Percentiles rank a stretch among this genome's conserved stretches.
Evolutionary conservation across 2,329 filamentous ascomycete species (phyloP).

Genomic region (Chrysoporthe austroafricana): DNA sequence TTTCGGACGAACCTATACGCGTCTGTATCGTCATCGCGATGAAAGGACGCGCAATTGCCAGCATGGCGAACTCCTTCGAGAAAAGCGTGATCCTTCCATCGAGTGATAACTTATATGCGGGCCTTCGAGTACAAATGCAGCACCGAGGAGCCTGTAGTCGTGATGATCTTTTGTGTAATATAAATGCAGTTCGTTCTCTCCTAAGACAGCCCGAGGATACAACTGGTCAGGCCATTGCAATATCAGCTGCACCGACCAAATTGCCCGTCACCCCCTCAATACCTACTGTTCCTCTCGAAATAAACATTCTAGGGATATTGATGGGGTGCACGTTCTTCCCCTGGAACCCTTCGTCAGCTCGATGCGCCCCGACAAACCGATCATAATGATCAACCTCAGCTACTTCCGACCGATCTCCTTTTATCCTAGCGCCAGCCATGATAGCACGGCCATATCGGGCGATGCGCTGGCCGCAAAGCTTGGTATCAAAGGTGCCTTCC

Average conservation of each 20-base stretch:
- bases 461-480: neutral
- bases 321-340: neutral
- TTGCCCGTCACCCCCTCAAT: too few species aligned
- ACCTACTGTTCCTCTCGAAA: too few species aligned
- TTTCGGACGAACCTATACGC: neutral
- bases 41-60: neutral
- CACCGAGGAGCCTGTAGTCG: neutral
- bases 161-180: neutral
- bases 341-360: neutral
- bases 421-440: neutral
- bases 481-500: neutral
- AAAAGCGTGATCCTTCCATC: neutral
- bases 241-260: too few species aligned
- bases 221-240: too few species aligned
- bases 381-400: conserved; percentile 1
- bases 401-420: neutral
- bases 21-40: neutral
- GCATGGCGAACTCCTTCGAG: neutral
- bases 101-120: neutral
- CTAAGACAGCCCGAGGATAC: neutral
- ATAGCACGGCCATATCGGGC: neutral
- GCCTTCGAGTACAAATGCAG: neutral
- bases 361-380: neutral
- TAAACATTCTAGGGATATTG: neutral
- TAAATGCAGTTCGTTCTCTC: neutral